These are phyloP conservation scores for Bruguiera gymnorhiza DNA, from an alignment of 345 rosid genomes.

Conservation along the genomic window DNA sequence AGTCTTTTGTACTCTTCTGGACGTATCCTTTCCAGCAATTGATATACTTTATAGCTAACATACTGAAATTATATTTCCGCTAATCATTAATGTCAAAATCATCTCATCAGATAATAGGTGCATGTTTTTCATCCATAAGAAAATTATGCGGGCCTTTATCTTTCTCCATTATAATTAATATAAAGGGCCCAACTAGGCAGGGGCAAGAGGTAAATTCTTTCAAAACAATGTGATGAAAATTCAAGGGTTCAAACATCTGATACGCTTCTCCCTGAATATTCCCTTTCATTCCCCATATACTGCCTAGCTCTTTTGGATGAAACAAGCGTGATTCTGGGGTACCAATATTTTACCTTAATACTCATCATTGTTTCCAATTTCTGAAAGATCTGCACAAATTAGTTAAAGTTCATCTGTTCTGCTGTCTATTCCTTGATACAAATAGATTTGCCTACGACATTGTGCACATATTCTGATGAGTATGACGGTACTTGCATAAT, in stretches of 20 bases:
- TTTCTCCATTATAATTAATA: not conserved
- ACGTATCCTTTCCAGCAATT: constrained; percentile 72
- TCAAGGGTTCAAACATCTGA: no score
- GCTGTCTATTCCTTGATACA: constrained; percentile 40
- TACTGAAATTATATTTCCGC: not conserved
- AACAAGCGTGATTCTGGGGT: not conserved
- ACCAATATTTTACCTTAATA: not conserved
- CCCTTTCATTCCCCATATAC: no score
- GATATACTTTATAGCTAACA: not conserved
- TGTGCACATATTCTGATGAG: constrained; percentile 83
- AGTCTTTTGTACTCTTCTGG: constrained; percentile 99
- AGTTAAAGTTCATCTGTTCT: no score
- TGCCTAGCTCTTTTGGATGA: not conserved
- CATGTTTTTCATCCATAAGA: not conserved
- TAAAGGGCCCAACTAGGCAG: no score
- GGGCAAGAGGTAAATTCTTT: no score
- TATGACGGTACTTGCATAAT: not conserved
- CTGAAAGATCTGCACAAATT: no score
- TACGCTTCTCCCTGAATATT: not conserved
- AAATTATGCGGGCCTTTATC: not conserved
- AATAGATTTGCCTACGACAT: constrained; percentile 88
- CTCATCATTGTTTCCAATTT: no score
- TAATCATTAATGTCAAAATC: not conserved
- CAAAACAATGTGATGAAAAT: no score
- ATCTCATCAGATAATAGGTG: not conserved